Conservation (phyloP, 2,329 filamentous ascomycete species). For the Beauveria sp. region DNA sequence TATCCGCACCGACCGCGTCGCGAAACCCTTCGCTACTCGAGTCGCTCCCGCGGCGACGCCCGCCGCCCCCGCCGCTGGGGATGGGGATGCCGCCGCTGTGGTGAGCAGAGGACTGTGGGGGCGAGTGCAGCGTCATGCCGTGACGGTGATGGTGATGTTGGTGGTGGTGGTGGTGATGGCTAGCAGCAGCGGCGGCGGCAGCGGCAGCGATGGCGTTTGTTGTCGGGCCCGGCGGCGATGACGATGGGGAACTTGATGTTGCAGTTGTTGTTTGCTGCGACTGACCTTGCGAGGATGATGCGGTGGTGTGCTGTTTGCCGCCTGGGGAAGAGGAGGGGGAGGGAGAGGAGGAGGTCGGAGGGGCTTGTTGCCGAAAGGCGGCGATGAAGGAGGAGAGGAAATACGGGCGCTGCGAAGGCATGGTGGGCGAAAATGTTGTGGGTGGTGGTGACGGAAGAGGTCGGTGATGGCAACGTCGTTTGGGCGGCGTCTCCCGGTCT, state of each 20-base stretch:
- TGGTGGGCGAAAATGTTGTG: constrained; percentile 18
- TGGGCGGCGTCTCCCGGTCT: too few relatives aligned
- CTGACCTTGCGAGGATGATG: constrained; percentile 11
- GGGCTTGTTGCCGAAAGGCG: constrained; percentile 44
- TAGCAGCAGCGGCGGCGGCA: not conserved
- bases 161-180: constrained; percentile 6
- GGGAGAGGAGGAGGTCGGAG: constrained; percentile 22
- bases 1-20: constrained; percentile 63
- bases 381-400: constrained; percentile 51
- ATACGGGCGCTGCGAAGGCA: constrained; percentile 48
- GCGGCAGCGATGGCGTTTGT: not conserved
- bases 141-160: constrained; percentile 13
- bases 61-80: constrained; percentile 24
- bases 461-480: not conserved
- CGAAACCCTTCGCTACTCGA: constrained; percentile 70
- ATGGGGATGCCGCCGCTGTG: constrained; percentile 29
- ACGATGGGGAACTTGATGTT: not conserved
- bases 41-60: constrained; percentile 59
- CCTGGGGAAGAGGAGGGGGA: constrained; percentile 16
- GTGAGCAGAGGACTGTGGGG: not conserved
- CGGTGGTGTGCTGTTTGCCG: constrained; percentile 11
- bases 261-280: constrained; percentile 5
- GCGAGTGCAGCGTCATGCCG: constrained; percentile 22
- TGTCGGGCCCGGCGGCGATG: not conserved
- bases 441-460: not conserved